Evolutionary conservation across 495 filamentous ascomycete species (phyloP).

Genomic region (Elaphomyces granulatus): DNA sequence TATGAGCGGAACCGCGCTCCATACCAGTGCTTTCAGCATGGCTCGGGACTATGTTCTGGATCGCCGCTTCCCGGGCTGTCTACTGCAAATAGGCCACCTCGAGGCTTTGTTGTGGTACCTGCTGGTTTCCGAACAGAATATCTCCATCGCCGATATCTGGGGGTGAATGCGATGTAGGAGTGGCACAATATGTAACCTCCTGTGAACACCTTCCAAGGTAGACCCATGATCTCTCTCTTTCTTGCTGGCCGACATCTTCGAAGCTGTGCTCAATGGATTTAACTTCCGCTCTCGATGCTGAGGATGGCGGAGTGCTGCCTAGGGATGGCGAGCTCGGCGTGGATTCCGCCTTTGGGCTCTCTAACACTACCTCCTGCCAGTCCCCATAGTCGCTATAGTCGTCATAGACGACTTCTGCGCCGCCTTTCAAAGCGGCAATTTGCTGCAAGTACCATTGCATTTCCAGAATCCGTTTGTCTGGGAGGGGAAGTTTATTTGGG

Average conservation of each 20-base stretch:
- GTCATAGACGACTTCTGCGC: conserved; percentile 19
- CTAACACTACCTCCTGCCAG: no score
- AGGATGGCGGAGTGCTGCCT: no score
- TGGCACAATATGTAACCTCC: conserved; percentile 40
- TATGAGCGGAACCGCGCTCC: conserved; percentile 22
- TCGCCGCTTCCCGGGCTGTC: conserved; percentile 26
- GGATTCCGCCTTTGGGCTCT: no score
- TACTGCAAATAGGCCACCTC: conserved; percentile 37
- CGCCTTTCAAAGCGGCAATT: conserved; percentile 8
- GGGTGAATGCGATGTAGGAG: conserved; percentile 33
- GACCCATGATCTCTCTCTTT: conserved; percentile 35
- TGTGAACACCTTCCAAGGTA: conserved; percentile 43
- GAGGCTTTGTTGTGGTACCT: conserved; percentile 32
- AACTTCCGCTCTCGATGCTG: no score
- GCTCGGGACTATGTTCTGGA: conserved; percentile 29
- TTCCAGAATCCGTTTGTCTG: not conserved
- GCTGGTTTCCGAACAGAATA: conserved; percentile 32
- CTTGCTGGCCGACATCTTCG: conserved; percentile 39
- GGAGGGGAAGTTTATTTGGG: not conserved
- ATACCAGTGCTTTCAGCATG: conserved; percentile 30
- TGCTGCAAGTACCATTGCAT: conserved; percentile 1
- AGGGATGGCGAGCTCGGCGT: no score
- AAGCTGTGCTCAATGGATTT: conserved; percentile 28
- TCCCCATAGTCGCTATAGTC: conserved; percentile 8
- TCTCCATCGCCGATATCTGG: conserved; percentile 32